These are phyloP conservation scores for Cladophialophora bantiana DNA, from an alignment of 2,329 filamentous ascomycete genomes.

Conservation along the genomic window DNA sequence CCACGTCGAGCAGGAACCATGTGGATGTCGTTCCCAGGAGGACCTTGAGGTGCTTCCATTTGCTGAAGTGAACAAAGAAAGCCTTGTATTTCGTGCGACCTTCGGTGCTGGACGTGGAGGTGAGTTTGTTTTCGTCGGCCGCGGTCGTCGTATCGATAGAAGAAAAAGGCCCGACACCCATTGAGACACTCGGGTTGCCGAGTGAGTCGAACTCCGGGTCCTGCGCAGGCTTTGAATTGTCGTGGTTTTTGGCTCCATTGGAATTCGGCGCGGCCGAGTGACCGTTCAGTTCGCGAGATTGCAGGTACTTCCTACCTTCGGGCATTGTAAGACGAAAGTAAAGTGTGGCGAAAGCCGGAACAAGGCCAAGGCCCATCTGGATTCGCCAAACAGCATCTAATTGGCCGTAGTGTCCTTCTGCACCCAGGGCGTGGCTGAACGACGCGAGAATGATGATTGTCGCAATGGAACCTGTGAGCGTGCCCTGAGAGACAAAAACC, in stretches of 20 bases:
- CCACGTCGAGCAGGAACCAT: constrained; percentile 46
- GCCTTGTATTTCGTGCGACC: constrained; percentile 35
- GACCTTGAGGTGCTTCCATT: constrained; percentile 44
- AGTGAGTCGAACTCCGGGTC: neutral
- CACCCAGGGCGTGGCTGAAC: neutral
- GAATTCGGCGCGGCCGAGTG: neutral
- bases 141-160: neutral
- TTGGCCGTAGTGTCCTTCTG: neutral
- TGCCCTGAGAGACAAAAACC: neutral
- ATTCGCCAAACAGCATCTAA: constrained; percentile 40
- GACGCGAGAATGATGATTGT: constrained; percentile 1
- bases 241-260: neutral
- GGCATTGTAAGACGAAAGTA: constrained; percentile 39
- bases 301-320: constrained; percentile 7
- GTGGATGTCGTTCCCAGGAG: constrained; percentile 44
- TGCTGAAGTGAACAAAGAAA: constrained; percentile 43
- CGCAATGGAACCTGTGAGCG: constrained; percentile 29
- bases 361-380: constrained; percentile 38
- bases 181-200: neutral
- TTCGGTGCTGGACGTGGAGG: neutral
- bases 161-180: neutral
- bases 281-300: neutral
- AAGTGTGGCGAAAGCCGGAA: constrained; percentile 38
- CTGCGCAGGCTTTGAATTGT: neutral
- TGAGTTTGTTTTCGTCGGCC: neutral